Evolutionary conservation across 2,329 filamentous ascomycete species (phyloP), one percentile per base, ranked within the genome.

Genomic region (Mariannaea elegans): DNA sequence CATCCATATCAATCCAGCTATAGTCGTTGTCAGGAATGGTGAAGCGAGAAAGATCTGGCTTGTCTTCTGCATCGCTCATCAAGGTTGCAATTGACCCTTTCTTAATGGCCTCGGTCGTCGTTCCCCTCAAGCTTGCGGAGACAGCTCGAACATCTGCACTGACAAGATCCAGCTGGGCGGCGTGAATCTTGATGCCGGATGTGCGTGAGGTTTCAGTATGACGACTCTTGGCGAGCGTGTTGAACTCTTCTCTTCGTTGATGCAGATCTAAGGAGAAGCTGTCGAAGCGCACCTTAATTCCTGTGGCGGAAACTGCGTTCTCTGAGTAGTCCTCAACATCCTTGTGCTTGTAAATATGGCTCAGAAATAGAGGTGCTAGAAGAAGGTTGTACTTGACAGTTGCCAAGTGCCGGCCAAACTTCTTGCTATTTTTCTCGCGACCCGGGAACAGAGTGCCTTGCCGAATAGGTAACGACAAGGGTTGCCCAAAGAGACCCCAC

Each of bases 1-100:
- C 95, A 73, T 99, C 95, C 93, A 99, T 98, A 72, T 99, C 95
- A 63, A 99, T 94, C 95, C 95, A 99, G 55, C 90, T 93, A 67
- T 93, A 89, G 71, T 99, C 95, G 54, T 96, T 92, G 74, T 99
- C 95, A 0, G 95, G 94, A 48, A 99, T 99, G 0, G 90, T 94
- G 73, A 99, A 99, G 52, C 90, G 90, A 1, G 94, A 97, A 48
- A 97, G 82, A 73, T 94, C 90, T 3, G 86, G 86, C 7, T 85
- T 84, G 8, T 84, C 83, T 23, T 87, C 84, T 50, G 84, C 77
- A 52, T 87, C 82, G 3, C 79, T 78, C 46, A 84, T 79, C 52
- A 86, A 75, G 9, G 81, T 79, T 3, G 83, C 78, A 13, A 84
- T 71, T 0, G 82, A 83, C 21, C 83, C 82, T 64, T 83, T 86